phyloP scores from a whole-genome alignment of 2,329 filamentous ascomycete genomes.

The Colletotrichum lentis region DNA sequence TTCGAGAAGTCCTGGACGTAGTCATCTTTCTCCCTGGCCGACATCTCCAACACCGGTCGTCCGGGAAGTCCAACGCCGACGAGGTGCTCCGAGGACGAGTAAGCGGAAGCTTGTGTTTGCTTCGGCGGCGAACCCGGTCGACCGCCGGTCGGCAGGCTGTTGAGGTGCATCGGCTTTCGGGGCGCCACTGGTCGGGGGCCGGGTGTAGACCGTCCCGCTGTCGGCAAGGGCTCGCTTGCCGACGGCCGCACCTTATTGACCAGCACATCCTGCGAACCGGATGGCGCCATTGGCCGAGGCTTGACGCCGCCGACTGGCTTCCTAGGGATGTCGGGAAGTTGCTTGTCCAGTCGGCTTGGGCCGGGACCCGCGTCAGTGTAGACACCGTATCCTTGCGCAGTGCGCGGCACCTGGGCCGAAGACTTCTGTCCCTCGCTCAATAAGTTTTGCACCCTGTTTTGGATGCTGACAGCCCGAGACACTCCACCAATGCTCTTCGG shows the following conservation, averaged over 20 bases:
- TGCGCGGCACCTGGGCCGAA: constrained; percentile 65
- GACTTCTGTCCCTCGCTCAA: constrained; percentile 78
- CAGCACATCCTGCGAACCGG: constrained; percentile 35
- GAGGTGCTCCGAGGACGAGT: constrained; percentile 49
- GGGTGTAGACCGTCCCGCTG: constrained; percentile 39
- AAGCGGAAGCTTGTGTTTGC: constrained; percentile 41
- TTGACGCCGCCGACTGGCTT: constrained; percentile 58
- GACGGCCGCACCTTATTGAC: constrained; percentile 39
- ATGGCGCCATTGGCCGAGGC: constrained; percentile 44
- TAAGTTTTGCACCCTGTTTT: constrained; percentile 87
- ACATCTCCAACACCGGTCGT: constrained; percentile 63
- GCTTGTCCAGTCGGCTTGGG: constrained; percentile 50
- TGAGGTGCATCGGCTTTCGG: constrained; percentile 69
- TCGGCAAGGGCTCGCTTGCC: constrained; percentile 41
- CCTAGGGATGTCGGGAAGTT: constrained; percentile 56
- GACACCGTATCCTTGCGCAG: constrained; percentile 88
- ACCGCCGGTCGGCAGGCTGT: constrained; percentile 59
- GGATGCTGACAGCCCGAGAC: constrained; percentile 81
- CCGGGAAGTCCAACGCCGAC: constrained; percentile 58
- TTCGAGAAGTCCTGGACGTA: constrained; percentile 78
- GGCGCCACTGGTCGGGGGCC: constrained; percentile 60
- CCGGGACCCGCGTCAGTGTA: constrained; percentile 70
- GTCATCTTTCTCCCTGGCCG: constrained; percentile 69
- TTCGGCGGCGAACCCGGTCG: constrained; percentile 58
- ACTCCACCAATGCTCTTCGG: constrained; percentile 67